Conservation (phyloP, 2,329 filamentous ascomycete genomes). For the Herpomyces periplanetae region DNA sequence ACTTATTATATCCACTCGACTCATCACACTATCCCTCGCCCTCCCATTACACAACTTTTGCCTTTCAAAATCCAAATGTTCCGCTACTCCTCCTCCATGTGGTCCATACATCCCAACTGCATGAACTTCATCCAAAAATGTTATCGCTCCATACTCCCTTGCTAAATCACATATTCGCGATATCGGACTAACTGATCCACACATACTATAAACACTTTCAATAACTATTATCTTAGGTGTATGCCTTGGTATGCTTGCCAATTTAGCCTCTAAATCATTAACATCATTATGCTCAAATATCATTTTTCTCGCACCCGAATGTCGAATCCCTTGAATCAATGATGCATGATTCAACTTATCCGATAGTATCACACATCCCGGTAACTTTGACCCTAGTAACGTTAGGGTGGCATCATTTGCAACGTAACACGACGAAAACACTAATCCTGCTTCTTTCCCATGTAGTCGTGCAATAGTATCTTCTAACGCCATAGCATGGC, state of each 20-base stretch:
- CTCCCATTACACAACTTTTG: slow-evolving; percentile 33
- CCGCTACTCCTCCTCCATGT: slow-evolving; percentile 69
- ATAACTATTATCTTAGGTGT: slow-evolving; percentile 94
- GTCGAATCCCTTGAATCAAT: slow-evolving; percentile 95
- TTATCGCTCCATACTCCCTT: slow-evolving; percentile 87
- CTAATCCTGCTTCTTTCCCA: slow-evolving; percentile 57
- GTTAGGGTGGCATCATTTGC: slow-evolving; percentile 89
- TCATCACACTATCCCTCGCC: slow-evolving; percentile 51
- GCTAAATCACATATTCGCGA: slow-evolving; percentile 80
- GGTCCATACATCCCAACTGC: slow-evolving; percentile 97
- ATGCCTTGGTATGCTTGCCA: slow-evolving; percentile 45
- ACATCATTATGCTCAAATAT: slow-evolving; percentile 97
- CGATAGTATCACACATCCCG: slow-evolving; percentile 84
- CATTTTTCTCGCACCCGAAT: slow-evolving; percentile 82
- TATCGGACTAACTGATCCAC: slow-evolving; percentile 79
- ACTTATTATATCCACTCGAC: slow-evolving; percentile 87
- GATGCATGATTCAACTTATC: slow-evolving; percentile 92
- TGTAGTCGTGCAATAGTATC: slow-evolving; percentile 47
- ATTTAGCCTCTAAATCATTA: slow-evolving; percentile 60
- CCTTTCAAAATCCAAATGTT: slow-evolving; percentile 85
- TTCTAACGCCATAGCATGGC: slow-evolving; percentile 59
- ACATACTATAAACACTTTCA: slow-evolving; percentile 98
- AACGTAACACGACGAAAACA: slow-evolving; percentile 92
- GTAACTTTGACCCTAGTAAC: slow-evolving; percentile 80
- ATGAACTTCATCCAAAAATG: slow-evolving; percentile 92